Conservation (phyloP, 225 moss, liverwort and hornwort species). For the Pseudisothecium myosuroides region DNA sequence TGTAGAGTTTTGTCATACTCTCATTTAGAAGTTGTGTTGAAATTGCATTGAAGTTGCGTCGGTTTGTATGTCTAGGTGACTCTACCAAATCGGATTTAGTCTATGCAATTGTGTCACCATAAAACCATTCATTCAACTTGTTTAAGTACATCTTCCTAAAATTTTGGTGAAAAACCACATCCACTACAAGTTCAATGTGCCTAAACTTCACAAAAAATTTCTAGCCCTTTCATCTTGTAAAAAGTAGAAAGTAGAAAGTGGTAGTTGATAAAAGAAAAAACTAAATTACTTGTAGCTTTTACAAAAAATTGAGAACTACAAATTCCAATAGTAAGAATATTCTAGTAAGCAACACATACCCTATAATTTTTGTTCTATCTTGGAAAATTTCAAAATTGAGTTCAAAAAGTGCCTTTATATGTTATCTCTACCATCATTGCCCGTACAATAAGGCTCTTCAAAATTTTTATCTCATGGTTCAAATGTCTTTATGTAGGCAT, state of each 20-base stretch:
- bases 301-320: neutral
- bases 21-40: too few species aligned
- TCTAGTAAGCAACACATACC: neutral
- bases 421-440: neutral
- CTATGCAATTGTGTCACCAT: neutral
- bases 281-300: neutral
- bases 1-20: too few species aligned
- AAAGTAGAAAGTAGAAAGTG: neutral
- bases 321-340: neutral
- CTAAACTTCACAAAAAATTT: neutral
- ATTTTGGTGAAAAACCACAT: neutral
- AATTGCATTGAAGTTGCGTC: too few species aligned
- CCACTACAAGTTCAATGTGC: neutral
- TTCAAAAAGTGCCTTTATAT: neutral
- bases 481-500: neutral
- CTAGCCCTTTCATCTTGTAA: neutral
- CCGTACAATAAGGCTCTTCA: neutral
- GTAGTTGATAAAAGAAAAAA: neutral
- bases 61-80: too few species aligned
- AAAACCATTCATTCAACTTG: neutral
- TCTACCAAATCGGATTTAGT: neutral
- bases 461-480: neutral
- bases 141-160: neutral
- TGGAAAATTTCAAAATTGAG: neutral
- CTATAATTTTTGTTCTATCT: neutral